Evolutionary conservation across 2,329 filamentous ascomycete genomes (phyloP), one percentile per base, ranked within the genome.

Genomic region (Harringtonia aguacate): DNA sequence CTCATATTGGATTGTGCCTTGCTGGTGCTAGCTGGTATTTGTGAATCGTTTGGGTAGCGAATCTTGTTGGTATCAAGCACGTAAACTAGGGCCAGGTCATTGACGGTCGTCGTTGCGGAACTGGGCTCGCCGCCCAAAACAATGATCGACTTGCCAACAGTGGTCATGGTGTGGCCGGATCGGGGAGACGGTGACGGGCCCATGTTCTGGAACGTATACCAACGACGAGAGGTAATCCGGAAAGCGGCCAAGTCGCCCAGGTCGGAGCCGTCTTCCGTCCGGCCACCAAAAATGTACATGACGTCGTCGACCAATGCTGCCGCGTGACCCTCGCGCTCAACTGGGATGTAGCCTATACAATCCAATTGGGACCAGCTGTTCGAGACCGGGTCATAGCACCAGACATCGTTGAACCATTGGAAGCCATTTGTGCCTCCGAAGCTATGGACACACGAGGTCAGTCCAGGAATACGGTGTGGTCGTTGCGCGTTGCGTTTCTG

Each of bases 121-220:
- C 89, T 97, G 14, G 92, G 92, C 62, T 98, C 94, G 51, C 92
- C 92, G 31, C 86, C 94, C 28, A 97, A 72, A 34, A 97, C 86
- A 39, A 97, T 82, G 50, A 98, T 82, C 47, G 89, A 85, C 61
- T 95, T 95, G 27, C 86, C 87, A 50, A 90, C 86, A 3, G 88
- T 81, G 3, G 92, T 97, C 92, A 98, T 97, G 61, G 88, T 95
- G 61, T 98, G 92, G 1, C 92, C 92, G 15, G 90, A 97, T 48
- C 92, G 77, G 28, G 92, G 81, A 4, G 89, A 95, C 0, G 92
- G 92, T 1, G 89, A 94, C 4, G 89, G 89, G 0, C 92, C 92
- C 92, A 98, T 98, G 58, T 98, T 98, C 58, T 98, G 92, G 64
- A 98, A 98, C 30, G 92, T 98, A 61, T 97, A 98, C 92, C 92